Conservation (phyloP, 139 green algal genomes). For the Astrephomene gubernaculifera region DNA sequence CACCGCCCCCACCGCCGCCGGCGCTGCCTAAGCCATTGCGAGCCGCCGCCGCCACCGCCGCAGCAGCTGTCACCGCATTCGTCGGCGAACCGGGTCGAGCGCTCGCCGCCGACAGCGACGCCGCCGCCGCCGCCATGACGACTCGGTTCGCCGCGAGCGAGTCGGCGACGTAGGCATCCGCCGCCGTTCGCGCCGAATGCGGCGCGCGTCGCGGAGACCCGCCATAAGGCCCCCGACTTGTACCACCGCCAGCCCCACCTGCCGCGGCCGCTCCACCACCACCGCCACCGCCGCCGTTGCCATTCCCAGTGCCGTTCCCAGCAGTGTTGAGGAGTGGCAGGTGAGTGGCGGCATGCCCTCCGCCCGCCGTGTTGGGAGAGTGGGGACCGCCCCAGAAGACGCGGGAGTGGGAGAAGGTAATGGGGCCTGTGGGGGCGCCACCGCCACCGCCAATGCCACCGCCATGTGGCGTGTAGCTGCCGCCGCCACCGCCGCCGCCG, state of each 20-base stretch:
- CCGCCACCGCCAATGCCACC: background rate
- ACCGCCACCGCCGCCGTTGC: too few relatives aligned
- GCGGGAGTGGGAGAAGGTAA: too few relatives aligned
- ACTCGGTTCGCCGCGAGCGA: background rate
- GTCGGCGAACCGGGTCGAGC: background rate
- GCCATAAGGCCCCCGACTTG: background rate
- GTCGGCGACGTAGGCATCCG: background rate
- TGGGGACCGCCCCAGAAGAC: too few relatives aligned
- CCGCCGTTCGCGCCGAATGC: background rate
- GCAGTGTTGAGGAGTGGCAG: background rate
- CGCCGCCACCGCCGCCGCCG: too few relatives aligned
- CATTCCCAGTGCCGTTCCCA: background rate
- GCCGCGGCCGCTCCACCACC: too few relatives aligned
- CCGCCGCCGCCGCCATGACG: conserved; percentile 8
- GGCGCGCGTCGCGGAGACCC: too few relatives aligned
- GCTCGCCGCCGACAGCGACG: background rate
- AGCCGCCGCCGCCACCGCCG: background rate
- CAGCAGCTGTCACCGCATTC: background rate
- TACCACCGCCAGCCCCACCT: background rate
- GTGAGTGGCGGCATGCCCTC: background rate
- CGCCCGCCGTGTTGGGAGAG: background rate
- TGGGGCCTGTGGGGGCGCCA: background rate
- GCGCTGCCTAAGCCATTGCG: background rate
- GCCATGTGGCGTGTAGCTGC: background rate
- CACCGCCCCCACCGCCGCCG: background rate